Base-by-base conservation (phyloP, 1,284 basidiomycete genomes). In the Moesziomyces aphidis region DNA sequence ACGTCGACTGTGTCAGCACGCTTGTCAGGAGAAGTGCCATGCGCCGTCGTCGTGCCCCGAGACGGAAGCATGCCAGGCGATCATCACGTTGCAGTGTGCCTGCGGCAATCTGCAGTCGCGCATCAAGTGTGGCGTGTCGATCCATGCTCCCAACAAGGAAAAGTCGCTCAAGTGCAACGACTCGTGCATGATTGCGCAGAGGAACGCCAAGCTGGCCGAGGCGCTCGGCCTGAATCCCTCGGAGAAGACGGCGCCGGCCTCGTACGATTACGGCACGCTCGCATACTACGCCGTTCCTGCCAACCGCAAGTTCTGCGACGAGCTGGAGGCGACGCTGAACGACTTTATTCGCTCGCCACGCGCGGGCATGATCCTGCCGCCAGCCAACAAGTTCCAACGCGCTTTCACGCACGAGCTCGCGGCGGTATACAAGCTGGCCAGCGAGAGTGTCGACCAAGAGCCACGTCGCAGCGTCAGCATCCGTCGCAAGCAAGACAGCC, bases 141-240 rank as follows among this genome's bases (percentile, higher is more conserved):
- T 78, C 28, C 65, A 69, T 26, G 55, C 59, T 5, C 71, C 66
- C 21, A 73, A 61, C 64, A 73, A 68, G 52, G 74, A 73, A 31
- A 73, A 76, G 51, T 60, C 62, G 45, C 76, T 83, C 46, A 77
- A 75, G 61, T 84, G 82, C 73, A 83, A 71, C 50, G 80, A 81
- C 50, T 72, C 73, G 19, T 84, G 83, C 61, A 59, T 72, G 28
- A 62, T 83, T 11, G 83, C 83, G 6, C 78, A 80, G 65, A 74
- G 83, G n/a, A 84, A 84, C 50, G 79, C 81, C 15, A 77, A 75
- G 58, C 63, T 84, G 7, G 82, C 83, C 28, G 79, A 81, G 49
- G 83, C 83, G 9, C 64, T 84, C 5, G 83, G 83, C 19, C 71
- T 84, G 26, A 79, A 78, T 52, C 69, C 70, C 2, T 60, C 66